These are phyloP conservation scores for Ogataea neopini DNA, from an alignment of 805 yeast genomes.

Conservation along the genomic window DNA sequence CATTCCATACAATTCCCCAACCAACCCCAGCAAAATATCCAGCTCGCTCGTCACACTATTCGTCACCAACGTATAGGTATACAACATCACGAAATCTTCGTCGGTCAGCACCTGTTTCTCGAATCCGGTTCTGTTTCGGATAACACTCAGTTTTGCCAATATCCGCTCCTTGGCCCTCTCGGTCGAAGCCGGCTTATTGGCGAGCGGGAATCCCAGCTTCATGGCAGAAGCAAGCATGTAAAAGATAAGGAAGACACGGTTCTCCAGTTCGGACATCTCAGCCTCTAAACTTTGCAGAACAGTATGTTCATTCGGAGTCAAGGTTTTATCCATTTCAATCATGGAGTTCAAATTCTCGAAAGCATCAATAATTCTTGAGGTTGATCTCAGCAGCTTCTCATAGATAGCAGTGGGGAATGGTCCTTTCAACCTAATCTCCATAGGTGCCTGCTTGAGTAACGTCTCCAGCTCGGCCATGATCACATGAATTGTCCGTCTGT, in stretches of 20 bases:
- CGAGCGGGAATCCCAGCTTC: constrained; percentile 73
- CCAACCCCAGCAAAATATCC: constrained; percentile 52
- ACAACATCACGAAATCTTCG: constrained; percentile 75
- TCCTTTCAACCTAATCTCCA: constrained; percentile 75
- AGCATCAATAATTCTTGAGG: constrained; percentile 70
- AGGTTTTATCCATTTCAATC: constrained; percentile 59
- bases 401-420: constrained; percentile 60
- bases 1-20: constrained; percentile 64
- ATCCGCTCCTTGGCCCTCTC: constrained; percentile 72
- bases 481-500: constrained; percentile 44
- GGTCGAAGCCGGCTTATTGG: constrained; percentile 74
- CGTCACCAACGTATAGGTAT: constrained; percentile 73
- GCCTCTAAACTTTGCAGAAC: constrained; percentile 54
- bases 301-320: constrained; percentile 52
- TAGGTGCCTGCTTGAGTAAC: constrained; percentile 67
- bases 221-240: constrained; percentile 79
- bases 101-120: constrained; percentile 44
- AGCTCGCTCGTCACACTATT: constrained; percentile 65
- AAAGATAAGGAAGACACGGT: constrained; percentile 70
- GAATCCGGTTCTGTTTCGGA: constrained; percentile 41
- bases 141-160: constrained; percentile 62
- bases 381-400: constrained; percentile 49
- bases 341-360: constrained; percentile 72
- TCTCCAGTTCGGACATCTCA: constrained; percentile 70
- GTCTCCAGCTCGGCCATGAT: constrained; percentile 61